phyloP scores from a whole-genome alignment of 2,329 filamentous ascomycete species.

The Tolypocladium cylindrosporum region DNA sequence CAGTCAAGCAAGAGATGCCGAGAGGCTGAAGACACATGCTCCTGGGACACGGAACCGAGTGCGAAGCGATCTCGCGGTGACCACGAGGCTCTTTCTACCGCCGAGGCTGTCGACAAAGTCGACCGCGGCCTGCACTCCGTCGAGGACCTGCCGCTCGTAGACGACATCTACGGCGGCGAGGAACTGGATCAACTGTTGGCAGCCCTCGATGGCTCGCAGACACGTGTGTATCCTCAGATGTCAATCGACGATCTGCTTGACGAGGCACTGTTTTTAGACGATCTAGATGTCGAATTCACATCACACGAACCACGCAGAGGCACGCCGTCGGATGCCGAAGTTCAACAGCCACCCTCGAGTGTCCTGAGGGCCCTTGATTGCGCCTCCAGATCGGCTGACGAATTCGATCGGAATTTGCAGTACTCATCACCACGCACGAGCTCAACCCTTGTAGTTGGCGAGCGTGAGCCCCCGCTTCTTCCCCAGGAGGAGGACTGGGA shows the following conservation, averaged over 20 bases:
- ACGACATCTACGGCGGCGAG: background rate
- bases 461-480: conserved; percentile 8
- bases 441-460: conserved; percentile 2
- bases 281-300: background rate
- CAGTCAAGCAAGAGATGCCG: background rate
- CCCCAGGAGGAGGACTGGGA: conserved; percentile 32
- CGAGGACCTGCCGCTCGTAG: background rate
- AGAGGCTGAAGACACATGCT: background rate
- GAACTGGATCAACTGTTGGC: background rate
- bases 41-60: background rate
- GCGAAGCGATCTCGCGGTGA: background rate
- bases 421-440: conserved; percentile 17
- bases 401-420: conserved; percentile 26
- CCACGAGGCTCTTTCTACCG: background rate
- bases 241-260: conserved; percentile 1
- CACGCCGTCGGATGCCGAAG: background rate
- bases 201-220: background rate
- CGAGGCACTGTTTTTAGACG: background rate
- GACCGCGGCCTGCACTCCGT: background rate
- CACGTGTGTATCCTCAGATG: background rate
- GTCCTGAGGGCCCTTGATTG: conserved; percentile 20
- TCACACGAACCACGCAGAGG: background rate
- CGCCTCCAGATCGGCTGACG: conserved; percentile 21
- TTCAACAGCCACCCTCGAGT: conserved; percentile 17
- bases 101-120: no score